A percentile compares a stretch with the other conserved stretches of the same genome.
Conservation (phyloP, 768 basidiomycete species). For the Hygrophoropsis aurantiaca region DNA sequence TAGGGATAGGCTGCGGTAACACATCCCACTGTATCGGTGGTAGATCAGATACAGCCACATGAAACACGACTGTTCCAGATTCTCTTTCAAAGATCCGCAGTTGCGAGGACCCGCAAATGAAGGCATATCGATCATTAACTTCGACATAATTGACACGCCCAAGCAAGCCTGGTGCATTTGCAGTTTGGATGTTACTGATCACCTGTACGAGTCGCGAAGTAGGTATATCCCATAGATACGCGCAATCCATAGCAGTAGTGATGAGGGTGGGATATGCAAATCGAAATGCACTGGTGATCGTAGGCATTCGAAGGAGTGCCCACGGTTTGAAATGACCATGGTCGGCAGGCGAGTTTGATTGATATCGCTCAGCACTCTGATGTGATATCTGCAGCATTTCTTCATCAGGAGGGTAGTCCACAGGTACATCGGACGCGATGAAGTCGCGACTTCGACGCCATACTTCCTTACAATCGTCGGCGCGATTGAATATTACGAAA, state of each 20-base stretch:
- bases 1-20: constrained; percentile 5
- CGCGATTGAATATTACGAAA: constrained; percentile 68
- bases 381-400: constrained; percentile 22
- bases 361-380: constrained; percentile 16
- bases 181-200: constrained; percentile 39
- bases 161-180: constrained; percentile 4
- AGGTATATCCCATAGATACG: constrained; percentile 65
- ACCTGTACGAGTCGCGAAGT: constrained; percentile 49
- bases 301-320: constrained; percentile 53
- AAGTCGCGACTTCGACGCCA: constrained; percentile 55
- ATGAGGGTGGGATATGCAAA: constrained; percentile 68
- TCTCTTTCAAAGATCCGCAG: constrained; percentile 57
- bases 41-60: constrained; percentile 37
- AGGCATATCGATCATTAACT: constrained; percentile 53
- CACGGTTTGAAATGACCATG: constrained; percentile 64
- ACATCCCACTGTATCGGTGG: constrained; percentile 37
- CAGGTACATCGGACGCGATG: constrained; percentile 16
- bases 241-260: constrained; percentile 41
- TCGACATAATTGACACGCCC: constrained; percentile 65
- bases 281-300: constrained; percentile 52
- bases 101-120: constrained; percentile 51
- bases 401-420: constrained; percentile 33
- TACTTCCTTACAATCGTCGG: constrained; percentile 60
- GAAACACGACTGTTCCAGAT: constrained; percentile 43
- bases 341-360: constrained; percentile 5